Evolutionary conservation across 495 filamentous ascomycete species (phyloP).

Genomic region (Penicillium ochrochloron): DNA sequence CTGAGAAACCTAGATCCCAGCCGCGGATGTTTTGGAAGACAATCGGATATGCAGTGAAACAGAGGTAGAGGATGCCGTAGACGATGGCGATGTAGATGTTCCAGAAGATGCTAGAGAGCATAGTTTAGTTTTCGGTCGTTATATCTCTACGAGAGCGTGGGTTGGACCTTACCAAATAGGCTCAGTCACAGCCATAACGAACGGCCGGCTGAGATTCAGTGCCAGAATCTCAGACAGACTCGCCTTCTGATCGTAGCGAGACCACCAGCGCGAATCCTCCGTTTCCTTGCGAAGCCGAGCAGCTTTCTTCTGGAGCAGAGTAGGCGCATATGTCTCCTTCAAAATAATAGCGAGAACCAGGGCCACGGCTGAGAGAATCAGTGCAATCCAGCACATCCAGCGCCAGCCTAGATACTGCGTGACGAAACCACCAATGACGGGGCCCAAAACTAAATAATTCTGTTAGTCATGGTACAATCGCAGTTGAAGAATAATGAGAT

Average conservation of each 20-base stretch:
- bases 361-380: conserved; percentile 67
- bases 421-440: conserved; percentile 76
- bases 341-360: conserved; percentile 56
- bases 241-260: conserved; percentile 70
- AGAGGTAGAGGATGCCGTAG: conserved; percentile 78
- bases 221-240: conserved; percentile 61
- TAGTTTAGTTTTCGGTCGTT: neutral
- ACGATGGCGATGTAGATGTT: conserved; percentile 71
- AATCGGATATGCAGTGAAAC: conserved; percentile 82
- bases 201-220: conserved; percentile 74
- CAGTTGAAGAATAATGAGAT: neutral
- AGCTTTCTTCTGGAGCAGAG: conserved; percentile 71
- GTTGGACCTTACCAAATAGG: conserved; percentile 68
- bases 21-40: conserved; percentile 74
- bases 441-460: conserved; percentile 41
- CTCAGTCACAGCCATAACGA: conserved; percentile 78
- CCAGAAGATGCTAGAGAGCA: conserved; percentile 65
- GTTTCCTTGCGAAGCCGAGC: conserved; percentile 71
- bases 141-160: neutral
- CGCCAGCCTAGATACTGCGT: conserved; percentile 77
- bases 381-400: conserved; percentile 80
- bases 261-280: conserved; percentile 76
- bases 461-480: neutral
- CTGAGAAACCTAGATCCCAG: conserved; percentile 69
- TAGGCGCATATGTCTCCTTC: conserved; percentile 79